A percentile compares a stretch with the other conserved stretches of the same genome.
Evolutionary conservation across 768 basidiomycete genomes (phyloP).

Genomic region (Boletus eberwhitei): DNA sequence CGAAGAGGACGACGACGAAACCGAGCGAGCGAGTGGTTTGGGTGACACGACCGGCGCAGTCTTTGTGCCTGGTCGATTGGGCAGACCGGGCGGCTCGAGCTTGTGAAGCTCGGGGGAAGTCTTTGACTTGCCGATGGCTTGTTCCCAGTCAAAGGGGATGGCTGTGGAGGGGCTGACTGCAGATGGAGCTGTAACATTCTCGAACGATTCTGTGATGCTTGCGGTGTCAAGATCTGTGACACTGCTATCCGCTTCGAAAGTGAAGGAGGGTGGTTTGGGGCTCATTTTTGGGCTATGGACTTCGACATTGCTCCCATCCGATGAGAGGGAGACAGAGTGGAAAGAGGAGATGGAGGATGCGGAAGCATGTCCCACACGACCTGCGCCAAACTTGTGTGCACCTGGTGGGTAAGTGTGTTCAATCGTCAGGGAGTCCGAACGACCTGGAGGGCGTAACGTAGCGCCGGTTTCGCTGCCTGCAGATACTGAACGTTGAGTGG

Average conservation of each 20-base stretch:
- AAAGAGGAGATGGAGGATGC: constrained; percentile 79
- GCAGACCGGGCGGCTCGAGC: constrained; percentile 44
- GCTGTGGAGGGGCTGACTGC: constrained; percentile 51
- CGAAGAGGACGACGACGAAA: constrained; percentile 37
- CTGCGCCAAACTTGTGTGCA: constrained; percentile 34
- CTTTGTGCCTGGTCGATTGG: constrained; percentile 40
- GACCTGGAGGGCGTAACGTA: constrained; percentile 31
- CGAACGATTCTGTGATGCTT: constrained; percentile 71
- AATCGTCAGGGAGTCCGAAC: constrained; percentile 49
- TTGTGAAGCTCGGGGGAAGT: constrained; percentile 23
- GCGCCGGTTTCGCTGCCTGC: constrained; percentile 12
- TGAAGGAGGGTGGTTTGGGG: constrained; percentile 44
- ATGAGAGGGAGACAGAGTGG: constrained; percentile 78
- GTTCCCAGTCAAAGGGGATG: constrained; percentile 50
- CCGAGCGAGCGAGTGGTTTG: constrained; percentile 31
- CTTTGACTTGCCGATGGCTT: constrained; percentile 36
- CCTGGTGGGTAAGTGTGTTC: constrained; percentile 56
- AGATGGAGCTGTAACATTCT: constrained; percentile 58
- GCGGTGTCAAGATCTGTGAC: constrained; percentile 45
- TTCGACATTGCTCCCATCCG: constrained; percentile 43
- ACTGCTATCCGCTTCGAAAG: constrained; percentile 40
- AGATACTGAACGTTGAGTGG: constrained; percentile 27
- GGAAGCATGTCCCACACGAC: constrained; percentile 47
- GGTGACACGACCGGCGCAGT: constrained; percentile 19
- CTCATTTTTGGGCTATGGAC: constrained; percentile 2